These are phyloP conservation scores for Irineochytrium annulatum DNA, from an alignment of 192 early-diverging fungal species.

Conservation along the genomic window DNA sequence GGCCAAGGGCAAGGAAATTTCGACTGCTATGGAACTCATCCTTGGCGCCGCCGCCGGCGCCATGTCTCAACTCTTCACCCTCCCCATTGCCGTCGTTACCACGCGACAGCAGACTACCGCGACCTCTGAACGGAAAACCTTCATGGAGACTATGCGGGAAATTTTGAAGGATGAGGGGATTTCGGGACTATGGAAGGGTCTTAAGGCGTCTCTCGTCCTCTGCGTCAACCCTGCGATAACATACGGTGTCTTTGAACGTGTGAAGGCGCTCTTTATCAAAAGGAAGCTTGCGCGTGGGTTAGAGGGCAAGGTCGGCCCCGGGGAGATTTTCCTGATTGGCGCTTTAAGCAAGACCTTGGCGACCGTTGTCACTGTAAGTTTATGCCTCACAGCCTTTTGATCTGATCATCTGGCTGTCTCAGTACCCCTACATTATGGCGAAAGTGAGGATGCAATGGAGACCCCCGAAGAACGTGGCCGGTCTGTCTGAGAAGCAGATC, in stretches of 20 bases:
- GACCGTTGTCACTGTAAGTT: constrained; percentile 55
- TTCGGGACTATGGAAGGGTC: constrained; percentile 82
- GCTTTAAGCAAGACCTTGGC: constrained; percentile 90
- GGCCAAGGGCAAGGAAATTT: constrained; percentile 45
- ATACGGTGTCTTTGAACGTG: constrained; percentile 87
- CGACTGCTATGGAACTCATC: constrained; percentile 81
- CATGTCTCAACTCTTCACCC: constrained; percentile 79
- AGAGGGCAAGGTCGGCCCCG: constrained; percentile 53
- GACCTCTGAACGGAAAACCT: constrained; percentile 56
- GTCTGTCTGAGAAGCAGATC: constrained; percentile 37
- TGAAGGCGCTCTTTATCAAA: constrained; percentile 42
- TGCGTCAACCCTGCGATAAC: constrained; percentile 96
- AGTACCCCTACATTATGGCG: constrained; percentile 97
- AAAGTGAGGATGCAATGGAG: constrained; percentile 88
- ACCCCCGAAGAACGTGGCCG: constrained; percentile 42
- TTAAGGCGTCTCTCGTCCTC: constrained; percentile 86
- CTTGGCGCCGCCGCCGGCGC: constrained; percentile 90
- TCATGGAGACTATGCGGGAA: constrained; percentile 59
- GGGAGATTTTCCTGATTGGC: constrained; percentile 89
- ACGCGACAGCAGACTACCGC: constrained; percentile 89
- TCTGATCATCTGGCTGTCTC: background rate
- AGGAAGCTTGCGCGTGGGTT: constrained; percentile 9
- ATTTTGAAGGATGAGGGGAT: constrained; percentile 77
- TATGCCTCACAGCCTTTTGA: background rate
- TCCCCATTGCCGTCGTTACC: constrained; percentile 91